Evolutionary conservation across 805 yeast species (phyloP).

Genomic region (Pichia paraexigua): DNA sequence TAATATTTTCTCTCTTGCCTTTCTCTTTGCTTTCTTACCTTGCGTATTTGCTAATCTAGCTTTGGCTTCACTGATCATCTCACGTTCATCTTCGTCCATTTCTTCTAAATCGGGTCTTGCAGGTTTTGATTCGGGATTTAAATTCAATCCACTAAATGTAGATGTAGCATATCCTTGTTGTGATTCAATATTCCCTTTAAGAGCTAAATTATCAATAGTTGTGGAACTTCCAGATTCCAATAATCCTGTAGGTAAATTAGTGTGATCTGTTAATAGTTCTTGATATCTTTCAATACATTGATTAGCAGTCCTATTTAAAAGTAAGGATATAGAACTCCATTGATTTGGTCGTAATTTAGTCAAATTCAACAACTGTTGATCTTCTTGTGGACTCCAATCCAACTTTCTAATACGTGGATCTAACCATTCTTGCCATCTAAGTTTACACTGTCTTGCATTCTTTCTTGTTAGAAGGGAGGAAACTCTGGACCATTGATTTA

Average conservation of each 20-base stretch:
- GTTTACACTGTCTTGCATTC: slow-evolving; percentile 85
- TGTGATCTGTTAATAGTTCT: slow-evolving; percentile 46
- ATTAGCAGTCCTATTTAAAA: slow-evolving; percentile 77
- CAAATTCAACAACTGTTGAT: slow-evolving; percentile 55
- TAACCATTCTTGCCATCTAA: slow-evolving; percentile 86
- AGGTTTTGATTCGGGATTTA: slow-evolving; percentile 68
- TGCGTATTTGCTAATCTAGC: slow-evolving; percentile 88
- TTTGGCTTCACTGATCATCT: slow-evolving; percentile 90
- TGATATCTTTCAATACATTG: slow-evolving; percentile 84
- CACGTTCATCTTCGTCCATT: slow-evolving; percentile 80
- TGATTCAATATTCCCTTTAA: slow-evolving; percentile 17
- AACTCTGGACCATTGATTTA: slow-evolving; percentile 91
- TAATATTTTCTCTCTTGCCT: slow-evolving; percentile 75
- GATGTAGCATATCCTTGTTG: slow-evolving; percentile 1
- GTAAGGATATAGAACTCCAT: slow-evolving; percentile 86
- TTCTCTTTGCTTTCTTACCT: slow-evolving; percentile 90
- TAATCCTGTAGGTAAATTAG: slow-evolving; percentile 2
- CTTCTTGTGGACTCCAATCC: slow-evolving; percentile 74
- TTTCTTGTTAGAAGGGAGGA: slow-evolving; percentile 79
- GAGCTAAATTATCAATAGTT: slow-evolving; percentile 16
- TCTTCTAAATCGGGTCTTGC: slow-evolving; percentile 77
- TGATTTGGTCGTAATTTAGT: slow-evolving; percentile 79
- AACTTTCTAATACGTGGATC: slow-evolving; percentile 60
- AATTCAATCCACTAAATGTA: slow-evolving; percentile 48
- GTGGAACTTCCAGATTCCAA: neutral